These are phyloP conservation scores for Colletotrichum sp. DNA, from an alignment of 2,329 filamentous ascomycete species.

Conservation along the genomic window DNA sequence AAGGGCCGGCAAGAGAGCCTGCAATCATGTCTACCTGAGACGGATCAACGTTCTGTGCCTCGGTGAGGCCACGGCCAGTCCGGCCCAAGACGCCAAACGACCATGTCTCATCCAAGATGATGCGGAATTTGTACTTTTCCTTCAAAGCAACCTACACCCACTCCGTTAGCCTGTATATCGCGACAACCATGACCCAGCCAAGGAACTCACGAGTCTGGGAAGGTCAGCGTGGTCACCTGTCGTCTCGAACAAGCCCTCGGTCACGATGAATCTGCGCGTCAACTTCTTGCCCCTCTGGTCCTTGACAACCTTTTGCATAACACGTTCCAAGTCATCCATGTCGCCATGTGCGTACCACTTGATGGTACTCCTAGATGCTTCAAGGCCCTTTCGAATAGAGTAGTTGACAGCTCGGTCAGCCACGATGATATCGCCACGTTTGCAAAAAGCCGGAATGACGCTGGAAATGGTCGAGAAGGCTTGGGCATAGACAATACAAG, in stretches of 20 bases:
- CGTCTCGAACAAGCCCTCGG: constrained; percentile 92
- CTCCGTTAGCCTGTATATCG: not conserved
- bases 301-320: constrained; percentile 83
- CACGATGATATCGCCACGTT: constrained; percentile 95
- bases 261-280: constrained; percentile 93
- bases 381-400: constrained; percentile 90
- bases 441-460: constrained; percentile 96
- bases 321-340: constrained; percentile 88
- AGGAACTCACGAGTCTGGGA: constrained; percentile 74
- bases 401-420: constrained; percentile 94
- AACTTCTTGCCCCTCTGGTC: constrained; percentile 89
- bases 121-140: constrained; percentile 95
- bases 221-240: constrained; percentile 85
- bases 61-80: constrained; percentile 90
- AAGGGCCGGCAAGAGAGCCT: constrained; percentile 85
- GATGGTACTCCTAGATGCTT: constrained; percentile 89
- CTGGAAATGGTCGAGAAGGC: constrained; percentile 96
- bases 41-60: constrained; percentile 95
- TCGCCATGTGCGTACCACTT: constrained; percentile 96
- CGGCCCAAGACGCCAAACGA: constrained; percentile 94
- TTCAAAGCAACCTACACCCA: constrained; percentile 73
- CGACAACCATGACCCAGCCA: not conserved
- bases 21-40: constrained; percentile 97
- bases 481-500: constrained; percentile 94
- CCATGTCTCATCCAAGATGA: constrained; percentile 97